Evolutionary conservation across 768 basidiomycete genomes (phyloP), one percentile per base, ranked within the genome.

Genomic region (Pholiota molesta): DNA sequence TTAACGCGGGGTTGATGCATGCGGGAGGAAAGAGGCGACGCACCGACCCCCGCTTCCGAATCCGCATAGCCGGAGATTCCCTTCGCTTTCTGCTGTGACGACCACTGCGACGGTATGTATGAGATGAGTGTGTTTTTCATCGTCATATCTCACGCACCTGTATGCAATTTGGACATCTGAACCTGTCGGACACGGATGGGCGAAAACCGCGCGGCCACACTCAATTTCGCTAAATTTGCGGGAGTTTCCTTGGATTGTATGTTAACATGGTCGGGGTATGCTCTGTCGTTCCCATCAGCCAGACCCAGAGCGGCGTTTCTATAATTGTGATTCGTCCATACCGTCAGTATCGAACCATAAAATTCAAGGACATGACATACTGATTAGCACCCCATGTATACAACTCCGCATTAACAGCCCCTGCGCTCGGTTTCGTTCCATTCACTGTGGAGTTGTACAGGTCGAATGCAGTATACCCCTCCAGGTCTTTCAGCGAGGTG

Each of bases 381-480:
- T 89, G 80, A 66, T 97, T 97, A 11, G 83, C 78, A 37, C 96
- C 95, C 95, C 95, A 97, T 5, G 91, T 94, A 67, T 86, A 90
- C 10, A 99, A 74, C 51, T 96, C 93, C 1, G 83, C 71, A 70
- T 79, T 67, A 59, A 57, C 57, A 58, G 75, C 72, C 33, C 71
- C 65, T 2, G 70, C 66, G 42, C 69, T 67, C 4, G 90, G 90
- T 61, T 86, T 86, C 3, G 91, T 92, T 29, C 84, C 90, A 70
- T 85, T 81, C 63, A 97, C 77, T 0, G 95, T 97, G 3, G 91
- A 90, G 71, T 98, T 98, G 76, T 94, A 97, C 35, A 99, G 75
- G 70, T 99, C 96, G 63, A 94, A 94, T 0, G 95, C 88, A 0
- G 94, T 94, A 73, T 96, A 91, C 0, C 92, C 97, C 66, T 98